Base-by-base conservation (phyloP, 192 early-diverging fungal genomes). In the Rhizophagus sp. region DNA sequence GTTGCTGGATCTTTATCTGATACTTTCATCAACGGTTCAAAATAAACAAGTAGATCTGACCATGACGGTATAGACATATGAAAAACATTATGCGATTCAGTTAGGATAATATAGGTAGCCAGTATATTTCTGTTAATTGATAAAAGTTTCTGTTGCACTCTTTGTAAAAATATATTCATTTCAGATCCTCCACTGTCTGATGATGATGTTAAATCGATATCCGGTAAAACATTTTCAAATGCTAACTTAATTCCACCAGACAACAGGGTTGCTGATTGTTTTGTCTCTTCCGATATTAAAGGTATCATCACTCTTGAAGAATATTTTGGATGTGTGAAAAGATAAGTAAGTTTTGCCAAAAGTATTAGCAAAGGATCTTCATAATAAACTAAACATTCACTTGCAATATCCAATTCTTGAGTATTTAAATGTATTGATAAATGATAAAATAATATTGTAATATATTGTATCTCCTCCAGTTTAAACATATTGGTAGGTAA, bases 401-500 rank as follows among this genome's bases (percentile, higher is more conserved):
- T 80, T 22, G 62, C 81, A 30, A 79, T 79, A n/a, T 82, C 36
- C 6, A 66, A 15, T 41, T 81, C 80, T 7, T 80, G 62, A 30
- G 81, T 77, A 34, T 25, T 52, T 62, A 84, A 80, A 80, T 85
- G 70, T 36, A 87, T 83, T 1, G 89, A 81, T 17, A 90, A 75
- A 33, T 86, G 78, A 69, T 86, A 88, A 41, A 90, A 84, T 57
- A 90, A 74, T 81, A 87, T 87, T 24, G 85, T 88, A 19, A 85
- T 88, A 22, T 86, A 64, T 66, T 89, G 85, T 66, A 90, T 84
- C 62, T 90, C 89, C 66, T 87, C 85, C 41, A 90, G 47, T 19
- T 85, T 80, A 57, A 84, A 83, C 41, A 81, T 84, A 10, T 81
- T 86, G 15, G 84, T 52, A 0, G 85, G 81, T 41, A 76, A 33